Base-by-base conservation (phyloP, 2,329 filamentous ascomycete genomes). In the Phialocephala sp. region DNA sequence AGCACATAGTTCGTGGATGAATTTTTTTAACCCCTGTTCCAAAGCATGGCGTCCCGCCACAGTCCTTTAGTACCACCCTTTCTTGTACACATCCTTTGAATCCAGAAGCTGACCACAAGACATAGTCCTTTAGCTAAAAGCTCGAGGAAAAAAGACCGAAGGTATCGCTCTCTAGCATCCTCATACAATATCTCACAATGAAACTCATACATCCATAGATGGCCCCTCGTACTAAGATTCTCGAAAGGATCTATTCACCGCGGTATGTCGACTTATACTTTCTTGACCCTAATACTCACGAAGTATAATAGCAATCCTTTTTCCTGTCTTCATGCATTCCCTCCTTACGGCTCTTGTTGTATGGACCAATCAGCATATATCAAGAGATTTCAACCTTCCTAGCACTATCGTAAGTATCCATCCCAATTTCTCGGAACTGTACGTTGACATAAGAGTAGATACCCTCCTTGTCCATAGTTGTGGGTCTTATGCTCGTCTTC, bases 401-500 rank as follows among this genome's bases (percentile, higher is more conserved):
- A 80, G 81, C 57, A 84, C 80, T 69, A 88, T 89, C 68, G 86
- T 83, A 76, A 62, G 80, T 66, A 14, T 60, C 22, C 50, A 2
- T n/a, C 15, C 18, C 4, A 8, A 27, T 58, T 55, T 57, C 47
- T 12, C 8, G 37, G 15, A 41, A 12, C 8, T 20, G 8, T 59
- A 9, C n/a, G 52, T 18, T 45, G n/a, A 43, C 35, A 35, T 15
- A 20, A 52, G 15, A 15, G 36, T 67, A 83, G 82, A 83, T 89
- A 54, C 87, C 87, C 1, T 85, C 83, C 15, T 78, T 90, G 1
- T 87, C 84, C 39, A 90, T 90, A 63, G 87, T 90, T 59, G 87
- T 90, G 2, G 87, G 87, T 72, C 76, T 90, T 47, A 89, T 90
- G 83, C 85, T 90, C 64, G 87, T 90, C 35, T 89, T 90, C 78